Evolutionary conservation across 148 eudicot species (phyloP), one percentile per base, ranked within the genome.

Genomic region (Rhododendron griersonianum): DNA sequence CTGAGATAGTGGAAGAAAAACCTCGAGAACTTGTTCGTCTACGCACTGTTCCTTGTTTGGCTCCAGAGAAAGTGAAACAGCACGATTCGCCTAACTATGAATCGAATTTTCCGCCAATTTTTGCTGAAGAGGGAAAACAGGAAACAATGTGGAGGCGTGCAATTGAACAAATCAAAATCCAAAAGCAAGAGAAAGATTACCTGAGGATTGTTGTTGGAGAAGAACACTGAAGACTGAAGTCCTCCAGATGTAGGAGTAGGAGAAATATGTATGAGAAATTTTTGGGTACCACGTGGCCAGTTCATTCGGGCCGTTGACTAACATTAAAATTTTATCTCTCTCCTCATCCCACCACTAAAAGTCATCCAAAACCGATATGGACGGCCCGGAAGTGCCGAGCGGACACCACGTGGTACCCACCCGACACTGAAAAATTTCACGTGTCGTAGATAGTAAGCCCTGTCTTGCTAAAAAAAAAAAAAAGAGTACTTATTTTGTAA

Each of bases 261-360:
- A 50, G 53, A 50, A 50, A 50, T 13, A 41, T 5, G 45, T 41
- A 6, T 5, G 45, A 41, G 45, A 41, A 41, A 41, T 41, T 41
- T 41, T 41, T 41, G 1, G 8, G 45, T 0, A 0, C 7, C 45
- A 0, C 45, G 45, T 41, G 7, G 7, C 45, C 45, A 41, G 7
- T 6, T 0, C 0, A 41, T 41, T 41, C 45, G 1, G 7, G 8
- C 1, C 45, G 0, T 41, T 41, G 0, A 30, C 30, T 30, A 0
- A 30, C 30, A 30, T 41, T 41, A 41, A 41, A 41, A 41, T 41
- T 41, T 41, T 41, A 1, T 41, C 45, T 41, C 7, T 41, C 8
- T 5, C 0, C 7, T 5, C 6, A 39, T 5, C 0, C 44, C 0
- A 39, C 5, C 5, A 39, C 44, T 41, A 0, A 41, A 5, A 41